Base-by-base conservation (phyloP, 768 basidiomycete genomes). In the Termitomyces sp. region DNA sequence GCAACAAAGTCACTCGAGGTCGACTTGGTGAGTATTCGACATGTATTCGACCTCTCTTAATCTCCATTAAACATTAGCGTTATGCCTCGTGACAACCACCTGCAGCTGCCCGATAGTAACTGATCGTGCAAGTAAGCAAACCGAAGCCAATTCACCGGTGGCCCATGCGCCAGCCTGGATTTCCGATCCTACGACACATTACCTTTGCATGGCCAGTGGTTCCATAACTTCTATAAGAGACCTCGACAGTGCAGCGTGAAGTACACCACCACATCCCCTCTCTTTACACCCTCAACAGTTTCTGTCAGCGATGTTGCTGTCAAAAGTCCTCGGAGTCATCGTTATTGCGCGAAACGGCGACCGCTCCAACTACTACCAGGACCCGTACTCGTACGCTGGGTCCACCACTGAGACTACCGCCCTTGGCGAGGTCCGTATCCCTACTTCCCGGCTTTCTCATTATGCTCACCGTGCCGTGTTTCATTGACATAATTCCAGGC, bases 311-410 rank as follows among this genome's bases (percentile, higher is more conserved):
- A 78, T 79, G 77, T 70, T 74, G 70, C 69, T 81, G 63, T 82
- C 81, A 61, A 77, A 86, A 74, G 86, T 91, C 59, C 85, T 87
- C 67, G 90, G 90, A 75, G 88, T 86, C 68, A 80, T 92, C 66
- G 77, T 91, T 71, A 77, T 92, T 68, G 85, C 86, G 60, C 86
- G 90, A 70, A 91, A 91, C 69, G 90, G 90, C 60, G 89, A 90
- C 73, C 84, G 89, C 63, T 72, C 71, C 66, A 82, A 80, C 67
- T 87, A 79, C 71, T 82, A 81, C 75, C 90, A 92, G 72, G 81
- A 91, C 69, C 89, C 90, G 26, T 71, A 74, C 66, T 87, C 81
- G 36, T 91, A 91, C 68, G 74, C 82, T 61, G 78, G 80, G 49
- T 75, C 79, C 33, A 79, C 80, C 68, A 84, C 88, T 9, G 83